These are phyloP conservation scores for Vaccinium darrowii DNA, from an alignment of 148 eudicot genomes.

Conservation along the genomic window DNA sequence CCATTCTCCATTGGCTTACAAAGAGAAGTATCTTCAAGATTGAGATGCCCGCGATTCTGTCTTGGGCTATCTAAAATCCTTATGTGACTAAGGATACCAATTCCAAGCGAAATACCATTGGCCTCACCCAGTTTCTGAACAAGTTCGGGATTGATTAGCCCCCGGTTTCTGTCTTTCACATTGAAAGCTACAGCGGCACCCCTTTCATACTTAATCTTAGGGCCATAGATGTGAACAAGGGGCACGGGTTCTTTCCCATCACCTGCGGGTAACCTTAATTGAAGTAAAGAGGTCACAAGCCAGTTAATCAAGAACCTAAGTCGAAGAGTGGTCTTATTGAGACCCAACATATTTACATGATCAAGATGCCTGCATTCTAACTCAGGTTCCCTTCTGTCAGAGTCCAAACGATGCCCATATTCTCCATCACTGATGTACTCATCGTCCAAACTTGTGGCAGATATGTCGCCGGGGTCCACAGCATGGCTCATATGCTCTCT, in stretches of 20 bases:
- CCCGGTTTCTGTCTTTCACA: slow-evolving; percentile 60
- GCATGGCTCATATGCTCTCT: slow-evolving; percentile 43
- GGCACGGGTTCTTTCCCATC: slow-evolving; percentile 40
- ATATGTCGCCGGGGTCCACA: slow-evolving; percentile 62
- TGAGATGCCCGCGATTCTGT: slow-evolving; percentile 45
- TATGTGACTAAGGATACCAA: slow-evolving; percentile 85
- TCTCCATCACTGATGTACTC: slow-evolving; percentile 68
- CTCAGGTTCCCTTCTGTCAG: slow-evolving; percentile 80
- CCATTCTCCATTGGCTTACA: slow-evolving; percentile 90
- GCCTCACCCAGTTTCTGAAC: slow-evolving; percentile 86
- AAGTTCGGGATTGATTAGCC: slow-evolving; percentile 70
- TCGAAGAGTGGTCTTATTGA: slow-evolving; percentile 81
- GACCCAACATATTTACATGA: slow-evolving; percentile 92
- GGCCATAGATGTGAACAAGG: slow-evolving; percentile 90
- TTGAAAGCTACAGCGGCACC: slow-evolving; percentile 96
- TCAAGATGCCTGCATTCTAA: slow-evolving; percentile 85
- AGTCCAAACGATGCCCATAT: slow-evolving; percentile 59
- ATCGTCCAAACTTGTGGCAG: slow-evolving; percentile 58
- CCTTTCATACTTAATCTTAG: slow-evolving; percentile 93
- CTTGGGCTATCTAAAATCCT: slow-evolving; percentile 55
- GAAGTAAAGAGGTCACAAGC: slow-evolving; percentile 88
- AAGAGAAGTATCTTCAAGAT: slow-evolving; percentile 60
- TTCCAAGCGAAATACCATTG: slow-evolving; percentile 69
- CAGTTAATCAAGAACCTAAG: slow-evolving; percentile 83
- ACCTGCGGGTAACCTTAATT: slow-evolving; percentile 54